Base-by-base conservation (phyloP, 805 yeast species). In the Metschnikowia kunwiensis region DNA sequence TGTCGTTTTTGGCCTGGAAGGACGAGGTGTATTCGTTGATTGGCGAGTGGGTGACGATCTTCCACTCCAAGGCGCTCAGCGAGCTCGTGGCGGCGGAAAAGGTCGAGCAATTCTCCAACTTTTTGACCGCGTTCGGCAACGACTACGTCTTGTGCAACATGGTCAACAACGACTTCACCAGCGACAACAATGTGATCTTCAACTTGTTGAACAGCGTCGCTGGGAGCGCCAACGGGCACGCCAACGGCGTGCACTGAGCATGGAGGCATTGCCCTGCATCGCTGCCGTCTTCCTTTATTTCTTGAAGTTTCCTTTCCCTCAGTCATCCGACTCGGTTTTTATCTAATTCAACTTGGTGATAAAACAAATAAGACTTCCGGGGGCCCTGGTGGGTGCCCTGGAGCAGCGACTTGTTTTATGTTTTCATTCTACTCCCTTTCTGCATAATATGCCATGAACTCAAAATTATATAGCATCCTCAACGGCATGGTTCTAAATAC, bases 1-100 rank as follows among this genome's bases (percentile, higher is more conserved):
- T 81, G 24, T 86, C 96, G 2, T 91, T 91, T 62, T 67, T 89
- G 51, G 97, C 97, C 10, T 91, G 97, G 97, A 89, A 87, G 59
- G 96, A 91, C 58, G 97, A 91, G 61, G 91, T 91, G 25, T 91
- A 74, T 71, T 72, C 87, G 45, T 80, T 91, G 43, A 72, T 88
- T 35, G 69, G 74, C 33, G 96, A 86, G 57, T 91, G 97, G 97
- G 70, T 68, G 48, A 62, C 68, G 28, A 73, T 76, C 32, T 74
- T 73, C 50, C 55, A 61, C 43, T 57, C 65, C 39, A 60, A 61
- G 35, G 47, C 61, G 12, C 55, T 60, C 29, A 65, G 65, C 25
- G 60, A 60, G 16, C 54, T 53, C 7, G 54, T 51, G 8, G 57
- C 52, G 20, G 51, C 57, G 33, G 62, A 58, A 7, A 55, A 58